Conservation (phyloP, 495 filamentous ascomycete species). For the Talaromyces wortmannii region DNA sequence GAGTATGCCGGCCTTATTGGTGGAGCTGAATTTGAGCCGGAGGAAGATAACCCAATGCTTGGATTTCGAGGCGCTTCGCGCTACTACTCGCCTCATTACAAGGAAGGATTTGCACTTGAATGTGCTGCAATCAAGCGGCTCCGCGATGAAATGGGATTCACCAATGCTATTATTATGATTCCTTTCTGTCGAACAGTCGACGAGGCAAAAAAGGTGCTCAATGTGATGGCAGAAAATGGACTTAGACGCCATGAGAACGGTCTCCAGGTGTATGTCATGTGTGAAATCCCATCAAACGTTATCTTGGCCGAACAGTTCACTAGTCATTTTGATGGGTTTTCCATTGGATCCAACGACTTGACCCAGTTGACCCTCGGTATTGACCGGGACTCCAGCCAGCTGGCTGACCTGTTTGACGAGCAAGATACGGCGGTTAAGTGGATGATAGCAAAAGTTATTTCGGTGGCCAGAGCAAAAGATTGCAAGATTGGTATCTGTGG, state of each 20-base stretch:
- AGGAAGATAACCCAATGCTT: slow-evolving; percentile 30
- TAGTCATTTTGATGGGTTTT: slow-evolving; percentile 28
- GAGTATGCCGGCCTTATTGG: slow-evolving; percentile 30
- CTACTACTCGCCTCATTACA: slow-evolving; percentile 29
- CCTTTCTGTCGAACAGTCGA: slow-evolving; percentile 28
- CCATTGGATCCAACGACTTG: slow-evolving; percentile 31
- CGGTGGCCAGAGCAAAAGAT: slow-evolving; percentile 11
- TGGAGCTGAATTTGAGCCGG: slow-evolving; percentile 26
- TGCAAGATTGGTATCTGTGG: slow-evolving; percentile 28
- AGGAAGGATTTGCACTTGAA: slow-evolving; percentile 27
- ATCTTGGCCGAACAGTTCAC: slow-evolving; percentile 22
- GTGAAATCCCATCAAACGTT: slow-evolving; percentile 31
- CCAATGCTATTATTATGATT: slow-evolving; percentile 29
- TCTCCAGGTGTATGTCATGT: slow-evolving; percentile 30
- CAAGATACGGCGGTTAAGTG: slow-evolving; percentile 27
- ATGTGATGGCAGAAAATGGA: slow-evolving; percentile 23
- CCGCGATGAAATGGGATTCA: slow-evolving; percentile 25
- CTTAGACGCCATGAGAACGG: slow-evolving; percentile 21
- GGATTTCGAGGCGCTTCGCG: slow-evolving; percentile 31
- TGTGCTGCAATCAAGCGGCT: slow-evolving; percentile 28
- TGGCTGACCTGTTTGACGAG: slow-evolving; percentile 25
- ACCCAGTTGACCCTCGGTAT: slow-evolving; percentile 29
- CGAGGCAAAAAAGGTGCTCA: slow-evolving; percentile 23
- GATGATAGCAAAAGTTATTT: slow-evolving; percentile 26
- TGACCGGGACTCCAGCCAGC: slow-evolving; percentile 24